Evolutionary conservation across 2,329 filamentous ascomycete genomes (phyloP).

Genomic region (Neonectria punicea): DNA sequence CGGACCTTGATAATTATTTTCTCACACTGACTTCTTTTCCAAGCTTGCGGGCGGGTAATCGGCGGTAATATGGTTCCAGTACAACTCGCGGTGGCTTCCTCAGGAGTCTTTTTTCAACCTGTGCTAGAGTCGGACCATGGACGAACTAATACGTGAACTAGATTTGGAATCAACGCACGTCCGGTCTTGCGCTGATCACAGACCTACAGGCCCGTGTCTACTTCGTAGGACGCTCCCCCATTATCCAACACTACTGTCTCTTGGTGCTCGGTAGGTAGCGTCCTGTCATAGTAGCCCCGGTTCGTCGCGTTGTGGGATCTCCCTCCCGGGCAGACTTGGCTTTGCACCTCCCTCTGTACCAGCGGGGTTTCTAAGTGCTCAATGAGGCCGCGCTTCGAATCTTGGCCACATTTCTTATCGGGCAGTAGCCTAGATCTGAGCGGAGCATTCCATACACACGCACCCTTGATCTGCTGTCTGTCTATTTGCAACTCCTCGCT

Average conservation of each 20-base stretch:
- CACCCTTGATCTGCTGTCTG: neutral
- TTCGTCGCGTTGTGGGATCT: slow-evolving; percentile 9
- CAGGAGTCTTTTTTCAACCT: neutral
- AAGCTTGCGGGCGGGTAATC: neutral
- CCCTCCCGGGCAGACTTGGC: neutral
- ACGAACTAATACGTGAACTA: neutral
- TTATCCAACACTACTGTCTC: slow-evolving; percentile 1
- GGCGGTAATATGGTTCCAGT: neutral
- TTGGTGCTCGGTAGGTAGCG: neutral
- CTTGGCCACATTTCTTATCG: slow-evolving; percentile 14
- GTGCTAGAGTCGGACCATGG: neutral
- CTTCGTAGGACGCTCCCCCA: neutral
- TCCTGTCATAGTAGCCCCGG: slow-evolving; percentile 4
- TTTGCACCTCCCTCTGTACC: neutral
- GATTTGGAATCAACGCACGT: no score
- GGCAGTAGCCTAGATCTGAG: slow-evolving; percentile 20
- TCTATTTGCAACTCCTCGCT: slow-evolving; percentile 20
- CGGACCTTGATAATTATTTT: neutral
- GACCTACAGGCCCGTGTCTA: no score
- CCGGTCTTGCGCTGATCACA: no score
- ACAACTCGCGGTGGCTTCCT: neutral
- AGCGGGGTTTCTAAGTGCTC: neutral
- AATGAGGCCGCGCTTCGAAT: neutral
- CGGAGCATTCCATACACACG: slow-evolving; percentile 3
- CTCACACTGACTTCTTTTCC: no score